These are phyloP conservation scores for Pogostemon cablin DNA, from an alignment of 257 asterid species.

Conservation along the genomic window DNA sequence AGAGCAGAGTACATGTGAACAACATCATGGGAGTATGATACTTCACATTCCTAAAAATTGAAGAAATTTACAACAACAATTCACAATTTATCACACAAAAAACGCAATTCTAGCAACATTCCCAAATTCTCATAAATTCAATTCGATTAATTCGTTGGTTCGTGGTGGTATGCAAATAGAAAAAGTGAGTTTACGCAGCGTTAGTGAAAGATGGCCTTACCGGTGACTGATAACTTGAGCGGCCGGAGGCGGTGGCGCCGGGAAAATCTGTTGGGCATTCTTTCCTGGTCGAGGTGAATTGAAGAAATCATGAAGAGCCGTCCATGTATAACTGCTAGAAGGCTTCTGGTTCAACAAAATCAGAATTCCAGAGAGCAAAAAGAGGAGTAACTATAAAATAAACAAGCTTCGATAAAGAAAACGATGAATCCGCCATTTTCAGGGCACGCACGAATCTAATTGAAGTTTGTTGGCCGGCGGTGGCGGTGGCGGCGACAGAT, in stretches of 20 bases:
- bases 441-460: no score
- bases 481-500: no score
- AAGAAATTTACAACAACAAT: not conserved
- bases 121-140: no score
- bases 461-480: no score
- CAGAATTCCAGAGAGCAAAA: conserved; percentile 42
- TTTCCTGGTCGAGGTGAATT: not conserved
- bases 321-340: conserved; percentile 27
- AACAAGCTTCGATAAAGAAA: conserved; percentile 35
- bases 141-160: not conserved
- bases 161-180: not conserved
- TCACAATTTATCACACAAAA: not conserved
- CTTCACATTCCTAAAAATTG: not conserved
- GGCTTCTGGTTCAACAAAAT: conserved; percentile 36
- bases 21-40: not conserved
- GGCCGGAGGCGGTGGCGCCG: conserved; percentile 21
- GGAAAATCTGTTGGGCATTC: no score
- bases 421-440: conserved; percentile 34
- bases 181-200: no score
- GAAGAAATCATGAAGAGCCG: not conserved
- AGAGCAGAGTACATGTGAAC: not conserved
- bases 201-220: conserved; percentile 28
- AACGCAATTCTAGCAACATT: not conserved
- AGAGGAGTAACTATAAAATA: conserved; percentile 45
- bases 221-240: conserved; percentile 21